Evolutionary conservation across 176 grass and related monocot species (phyloP), one percentile per base, ranked within the genome.

Genomic region (Rhynchospora pubera): DNA sequence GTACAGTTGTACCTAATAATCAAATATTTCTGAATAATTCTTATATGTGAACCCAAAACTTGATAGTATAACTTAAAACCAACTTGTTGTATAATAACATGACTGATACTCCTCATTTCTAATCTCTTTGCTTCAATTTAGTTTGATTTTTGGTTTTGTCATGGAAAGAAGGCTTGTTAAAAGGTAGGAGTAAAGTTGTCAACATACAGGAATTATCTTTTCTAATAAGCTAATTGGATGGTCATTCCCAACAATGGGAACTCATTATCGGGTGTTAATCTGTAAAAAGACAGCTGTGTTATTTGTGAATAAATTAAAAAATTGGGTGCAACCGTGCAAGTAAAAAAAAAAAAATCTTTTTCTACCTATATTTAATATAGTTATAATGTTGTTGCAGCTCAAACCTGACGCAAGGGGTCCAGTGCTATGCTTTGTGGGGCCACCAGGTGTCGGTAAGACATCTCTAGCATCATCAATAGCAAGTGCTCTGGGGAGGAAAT

Each of bases 361-460:
- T 22, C 48, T 56, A 56, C 6, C 72, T 52, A 30, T 52, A 30
- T 55, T 76, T 76, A 76, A 19, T 77, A 28, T 63, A 15, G 16
- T n/a, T 48, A 62, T 65, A 55, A 88, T 84, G 72, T 72, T 50
- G 58, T 84, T 65, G 63, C 96, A 99, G 96, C 89, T 99, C 78
- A 99, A 99, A 87, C 92, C 96, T 72, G 96, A 99, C 89, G 96
- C 93, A 7, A 94, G 89, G 79, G 93, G 96, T 64, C 96, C 96
- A 62, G 89, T 99, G 23, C 89, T 99, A 47, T 99, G 96, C 85
- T 95, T 99, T 85, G 93, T 99, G 78, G 96, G 96, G 51, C 96
- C 96, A 68, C 96, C 96, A 70, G 96, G 96, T 82, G 96, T 99
- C 88, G 96, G 96, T 68, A 99, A 99, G 87, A 99, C 96, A 80